Evolutionary conservation across 2,329 filamentous ascomycete genomes (phyloP), one percentile per base, ranked within the genome.

Genomic region (Fusarium sarcochroum): DNA sequence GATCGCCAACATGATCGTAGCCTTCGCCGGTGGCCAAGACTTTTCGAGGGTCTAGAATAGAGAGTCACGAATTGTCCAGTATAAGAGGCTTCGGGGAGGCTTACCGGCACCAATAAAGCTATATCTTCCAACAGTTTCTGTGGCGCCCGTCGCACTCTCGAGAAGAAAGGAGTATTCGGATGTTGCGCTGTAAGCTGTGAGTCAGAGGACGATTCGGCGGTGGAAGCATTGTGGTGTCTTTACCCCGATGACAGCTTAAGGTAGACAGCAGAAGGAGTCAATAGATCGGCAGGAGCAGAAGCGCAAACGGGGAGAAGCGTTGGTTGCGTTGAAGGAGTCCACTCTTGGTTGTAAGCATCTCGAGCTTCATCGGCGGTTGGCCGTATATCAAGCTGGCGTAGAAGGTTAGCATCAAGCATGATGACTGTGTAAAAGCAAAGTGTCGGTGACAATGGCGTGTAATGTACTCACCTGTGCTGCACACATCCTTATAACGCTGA

Each of bases 211-310:
- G 17, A n/a, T 41, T 40, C 35, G 23, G 7, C 35, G 30, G 17
- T 21, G 14, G 44, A 45, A 35, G 40, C 35, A 58, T 44, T 30
- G 64, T 0, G 18, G 32, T 30, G 27, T 34, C 21, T 34, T 65
- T 74, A 75, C 73, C 73, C 73, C 7, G 68, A 66, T 10, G 73
- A 75, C 72, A 98, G 86, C 81, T 98, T 98, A 70, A 99, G 87
- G 80, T 98, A 99, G 72, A 97, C 95, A 66, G 93, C 89, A n/a
- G 93, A 95, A 5, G 96, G 96, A 2, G 95, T 99, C 78, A 98
- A 87, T 71, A 98, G 90, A 80, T 98, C 95, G 73, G 95, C 95
- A 7, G 93, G 90, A 73, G 97, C 93, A 69, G 94, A 93, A 25
- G 92, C 90, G 80, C 91, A 94, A 41, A 97, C 80, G 3, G 94